These are phyloP conservation scores for Daldinia decipiens DNA, from an alignment of 495 filamentous ascomycete species.

Conservation along the genomic window DNA sequence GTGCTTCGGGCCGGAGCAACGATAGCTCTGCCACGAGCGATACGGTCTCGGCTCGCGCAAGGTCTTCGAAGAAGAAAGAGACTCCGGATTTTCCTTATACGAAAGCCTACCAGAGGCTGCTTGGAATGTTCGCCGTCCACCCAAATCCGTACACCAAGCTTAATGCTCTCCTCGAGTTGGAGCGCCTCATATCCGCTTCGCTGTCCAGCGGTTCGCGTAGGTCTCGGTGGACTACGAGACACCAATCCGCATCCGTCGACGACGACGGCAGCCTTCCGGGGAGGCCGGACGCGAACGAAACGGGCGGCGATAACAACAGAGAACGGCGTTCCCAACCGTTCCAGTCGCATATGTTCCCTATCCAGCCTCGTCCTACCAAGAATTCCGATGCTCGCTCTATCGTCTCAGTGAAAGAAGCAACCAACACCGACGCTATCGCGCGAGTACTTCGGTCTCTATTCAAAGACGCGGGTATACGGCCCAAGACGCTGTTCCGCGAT, in stretches of 20 bases:
- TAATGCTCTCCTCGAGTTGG: slow-evolving; percentile 82
- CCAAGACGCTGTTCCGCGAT: slow-evolving; percentile 92
- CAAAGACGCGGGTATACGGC: slow-evolving; percentile 77
- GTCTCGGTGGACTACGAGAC: slow-evolving; percentile 50
- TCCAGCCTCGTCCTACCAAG: slow-evolving; percentile 45
- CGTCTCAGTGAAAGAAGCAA: slow-evolving; percentile 52
- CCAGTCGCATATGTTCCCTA: slow-evolving; percentile 49
- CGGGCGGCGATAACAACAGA: slow-evolving; percentile 69
- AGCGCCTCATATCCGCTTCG: slow-evolving; percentile 81
- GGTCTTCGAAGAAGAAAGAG: slow-evolving; percentile 52
- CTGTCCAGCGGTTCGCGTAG: slow-evolving; percentile 57
- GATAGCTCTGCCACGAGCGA: slow-evolving; percentile 57
- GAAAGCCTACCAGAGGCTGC: slow-evolving; percentile 78
- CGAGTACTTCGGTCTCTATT: slow-evolving; percentile 83
- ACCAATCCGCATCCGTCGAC: slow-evolving; percentile 38
- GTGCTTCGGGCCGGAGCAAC: slow-evolving; percentile 50
- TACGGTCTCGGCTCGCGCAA: slow-evolving; percentile 50
- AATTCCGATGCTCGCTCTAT: slow-evolving; percentile 57
- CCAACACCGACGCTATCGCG: slow-evolving; percentile 78
- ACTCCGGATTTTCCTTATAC: slow-evolving; percentile 74
- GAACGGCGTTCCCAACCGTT: slow-evolving; percentile 72
- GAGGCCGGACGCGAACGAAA: slow-evolving; percentile 31
- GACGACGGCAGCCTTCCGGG: slow-evolving; percentile 35
- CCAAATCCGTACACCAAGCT: slow-evolving; percentile 90
- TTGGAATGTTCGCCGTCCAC: slow-evolving; percentile 89